Conservation (phyloP, 2,329 filamentous ascomycete genomes). For the Metarhizium guizhouense region DNA sequence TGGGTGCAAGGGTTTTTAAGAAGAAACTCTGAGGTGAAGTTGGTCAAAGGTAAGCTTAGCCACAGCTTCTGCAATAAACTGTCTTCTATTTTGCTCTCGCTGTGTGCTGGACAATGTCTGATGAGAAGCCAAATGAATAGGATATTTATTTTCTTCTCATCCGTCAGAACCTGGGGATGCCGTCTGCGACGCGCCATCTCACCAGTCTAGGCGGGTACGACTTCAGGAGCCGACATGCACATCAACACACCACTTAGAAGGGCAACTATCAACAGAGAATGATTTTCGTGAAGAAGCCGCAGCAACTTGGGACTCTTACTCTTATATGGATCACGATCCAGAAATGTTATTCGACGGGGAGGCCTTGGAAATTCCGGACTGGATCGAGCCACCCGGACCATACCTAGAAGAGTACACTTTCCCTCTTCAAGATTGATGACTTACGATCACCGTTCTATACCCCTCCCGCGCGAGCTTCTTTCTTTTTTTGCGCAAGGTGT, state of each 20-base stretch:
- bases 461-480: not conserved
- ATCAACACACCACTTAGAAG: conserved; percentile 1
- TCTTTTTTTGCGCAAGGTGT: not conserved
- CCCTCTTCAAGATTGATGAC: conserved; percentile 3
- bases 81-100: not conserved
- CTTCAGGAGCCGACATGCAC: conserved; percentile 5
- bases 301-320: conserved; percentile 5
- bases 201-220: conserved; percentile 6
- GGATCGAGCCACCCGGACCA: conserved; percentile 7
- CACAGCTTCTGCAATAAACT: not conserved
- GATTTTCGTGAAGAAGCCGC: conserved; percentile 7
- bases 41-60: conserved; percentile 8
- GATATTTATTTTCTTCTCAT: conserved; percentile 7
- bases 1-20: conserved; percentile 10
- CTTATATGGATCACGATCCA: conserved; percentile 6
- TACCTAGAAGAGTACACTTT: conserved; percentile 6
- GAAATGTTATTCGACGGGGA: conserved; percentile 6
- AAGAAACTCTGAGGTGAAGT: conserved; percentile 8
- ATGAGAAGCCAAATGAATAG: not conserved
- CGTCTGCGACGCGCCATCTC: conserved; percentile 2
- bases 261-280: conserved; percentile 6
- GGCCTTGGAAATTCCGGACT: conserved; percentile 4
- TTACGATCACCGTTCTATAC: not conserved
- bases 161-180: conserved; percentile 4
- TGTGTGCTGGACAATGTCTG: not conserved